Conservation (phyloP, 2,329 filamentous ascomycete genomes). For the Arthrinium puccinioides region DNA sequence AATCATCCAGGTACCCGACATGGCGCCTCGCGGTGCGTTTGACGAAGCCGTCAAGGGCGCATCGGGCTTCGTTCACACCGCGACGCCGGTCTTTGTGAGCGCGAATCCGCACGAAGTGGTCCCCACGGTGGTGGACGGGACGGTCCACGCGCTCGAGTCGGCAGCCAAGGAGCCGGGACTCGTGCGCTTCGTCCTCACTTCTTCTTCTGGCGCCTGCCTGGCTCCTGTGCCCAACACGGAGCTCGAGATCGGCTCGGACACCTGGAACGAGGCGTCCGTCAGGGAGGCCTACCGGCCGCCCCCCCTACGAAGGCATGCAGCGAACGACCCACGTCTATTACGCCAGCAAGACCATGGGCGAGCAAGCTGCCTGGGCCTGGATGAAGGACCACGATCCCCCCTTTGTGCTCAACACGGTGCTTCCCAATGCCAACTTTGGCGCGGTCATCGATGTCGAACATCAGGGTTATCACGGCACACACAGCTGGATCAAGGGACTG, state of each 20-base stretch:
- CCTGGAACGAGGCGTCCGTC: constrained; percentile 24
- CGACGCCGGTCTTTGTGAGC: constrained; percentile 30
- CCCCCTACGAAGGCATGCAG: constrained; percentile 10
- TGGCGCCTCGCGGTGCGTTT: constrained; percentile 28
- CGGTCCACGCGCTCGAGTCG: constrained; percentile 30
- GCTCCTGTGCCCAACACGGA: constrained; percentile 3
- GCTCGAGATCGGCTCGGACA: constrained; percentile 11
- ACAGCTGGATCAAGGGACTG: not conserved
- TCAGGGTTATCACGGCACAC: not conserved
- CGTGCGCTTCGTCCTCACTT: constrained; percentile 23
- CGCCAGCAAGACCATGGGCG: constrained; percentile 23
- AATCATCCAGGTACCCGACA: constrained; percentile 28
- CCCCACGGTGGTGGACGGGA: constrained; percentile 25
- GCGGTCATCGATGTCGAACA: constrained; percentile 14
- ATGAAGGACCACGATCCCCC: constrained; percentile 14
- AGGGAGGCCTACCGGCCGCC: constrained; percentile 21
- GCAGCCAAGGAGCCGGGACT: constrained; percentile 30
- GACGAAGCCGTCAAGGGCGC: constrained; percentile 31
- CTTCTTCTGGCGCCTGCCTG: constrained; percentile 12
- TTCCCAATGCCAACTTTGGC: constrained; percentile 6
- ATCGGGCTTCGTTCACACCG: constrained; percentile 36
- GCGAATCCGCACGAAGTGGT: constrained; percentile 35
- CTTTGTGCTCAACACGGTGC: constrained; percentile 17
- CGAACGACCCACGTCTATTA: constrained; percentile 15
- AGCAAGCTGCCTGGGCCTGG: constrained; percentile 23